Base-by-base conservation (phyloP, 2,329 filamentous ascomycete species). In the Parasarocladium wereldwijsianum region DNA sequence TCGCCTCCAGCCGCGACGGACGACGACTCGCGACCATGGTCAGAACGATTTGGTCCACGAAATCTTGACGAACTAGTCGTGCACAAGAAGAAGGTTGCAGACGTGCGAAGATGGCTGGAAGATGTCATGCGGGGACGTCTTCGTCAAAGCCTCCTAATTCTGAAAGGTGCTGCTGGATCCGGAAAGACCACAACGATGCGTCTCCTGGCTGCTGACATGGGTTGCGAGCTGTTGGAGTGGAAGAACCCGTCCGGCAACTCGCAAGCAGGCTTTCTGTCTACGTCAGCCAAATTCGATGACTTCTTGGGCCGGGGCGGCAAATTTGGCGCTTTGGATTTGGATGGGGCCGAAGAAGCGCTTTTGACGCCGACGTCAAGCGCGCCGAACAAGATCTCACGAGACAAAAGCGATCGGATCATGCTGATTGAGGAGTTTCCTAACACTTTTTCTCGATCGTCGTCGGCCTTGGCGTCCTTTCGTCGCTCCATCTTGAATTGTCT, bases 151-250 rank as follows among this genome's bases (percentile, higher is more conserved):
- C 48, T 94, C 34, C 65, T 94, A 34, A 64, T 98, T 17, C 61
- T 98, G 24, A 93, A 92, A 51, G 90, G 90, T 8, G 75, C 85
- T 19, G 86, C 90, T 24, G 90, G 90, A 13, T 81, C 82, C 19
- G 90, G 84, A 17, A 98, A 98, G 56, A 96, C 90, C 1, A 85
- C 84, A 1, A 93, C 87, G 0, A 47, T 96, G 31, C 69, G 70
- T 8, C 58, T 93, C 14, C 64, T 98, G 20, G 78, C 86, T 4
- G 72, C 72, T 38, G 71, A 79, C n/a, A 60, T 96, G 58, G 69
- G 66, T 2, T 76, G 79, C 35, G 71, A 86, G 37, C 57, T 96
- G 17, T 58, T 90, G 18, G 85, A 96, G 52, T 98, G 90, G 90
- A 80, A 74, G 46, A 94, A 93, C 47, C 85, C 87, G 1, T 63